Conservation (phyloP, 192 early-diverging fungal species). For the Dimargaris cristalligena region DNA sequence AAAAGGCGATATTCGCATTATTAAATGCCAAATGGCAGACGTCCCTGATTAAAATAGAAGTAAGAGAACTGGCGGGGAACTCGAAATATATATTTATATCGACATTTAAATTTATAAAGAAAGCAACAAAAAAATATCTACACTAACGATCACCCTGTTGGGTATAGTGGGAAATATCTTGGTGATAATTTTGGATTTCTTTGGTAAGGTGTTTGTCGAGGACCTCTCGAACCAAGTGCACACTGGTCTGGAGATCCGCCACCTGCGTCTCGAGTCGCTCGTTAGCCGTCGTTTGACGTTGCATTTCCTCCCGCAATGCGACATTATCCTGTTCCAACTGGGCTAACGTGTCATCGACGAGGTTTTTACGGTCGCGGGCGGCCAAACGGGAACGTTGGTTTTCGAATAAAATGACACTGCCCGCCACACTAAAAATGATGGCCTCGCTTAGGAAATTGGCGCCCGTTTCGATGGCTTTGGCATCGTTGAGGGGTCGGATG, state of each 20-base stretch:
- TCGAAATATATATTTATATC: too few relatives aligned
- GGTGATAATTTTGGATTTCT: background rate
- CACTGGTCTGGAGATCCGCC: slow-evolving; percentile 25
- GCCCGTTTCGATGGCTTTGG: slow-evolving; percentile 60
- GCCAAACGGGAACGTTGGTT: slow-evolving; percentile 35
- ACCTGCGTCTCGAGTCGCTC: slow-evolving; percentile 16
- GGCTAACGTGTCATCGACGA: slow-evolving; percentile 26
- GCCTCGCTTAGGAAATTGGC: slow-evolving; percentile 66
- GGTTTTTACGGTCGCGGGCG: slow-evolving; percentile 1
- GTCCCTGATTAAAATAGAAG: too few relatives aligned
- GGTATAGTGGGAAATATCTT: slow-evolving; percentile 2
- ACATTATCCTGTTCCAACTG: slow-evolving; percentile 26
- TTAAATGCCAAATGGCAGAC: too few relatives aligned
- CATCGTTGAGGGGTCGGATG: slow-evolving; percentile 62
- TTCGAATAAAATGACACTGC: slow-evolving; percentile 50
- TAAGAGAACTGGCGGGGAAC: too few relatives aligned
- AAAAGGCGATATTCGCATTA: too few relatives aligned
- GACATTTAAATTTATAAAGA: too few relatives aligned
- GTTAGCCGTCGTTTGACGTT: slow-evolving; percentile 13
- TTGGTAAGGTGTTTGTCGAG: slow-evolving; percentile 15
- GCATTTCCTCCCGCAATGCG: slow-evolving; percentile 25
- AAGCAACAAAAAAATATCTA: too few relatives aligned
- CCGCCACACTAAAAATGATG: slow-evolving; percentile 60
- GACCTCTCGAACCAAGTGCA: slow-evolving; percentile 21
- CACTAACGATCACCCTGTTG: too few relatives aligned